Conservation (phyloP, 371 early-diverging fungal genomes). For the Mortierella sp. region DNA sequence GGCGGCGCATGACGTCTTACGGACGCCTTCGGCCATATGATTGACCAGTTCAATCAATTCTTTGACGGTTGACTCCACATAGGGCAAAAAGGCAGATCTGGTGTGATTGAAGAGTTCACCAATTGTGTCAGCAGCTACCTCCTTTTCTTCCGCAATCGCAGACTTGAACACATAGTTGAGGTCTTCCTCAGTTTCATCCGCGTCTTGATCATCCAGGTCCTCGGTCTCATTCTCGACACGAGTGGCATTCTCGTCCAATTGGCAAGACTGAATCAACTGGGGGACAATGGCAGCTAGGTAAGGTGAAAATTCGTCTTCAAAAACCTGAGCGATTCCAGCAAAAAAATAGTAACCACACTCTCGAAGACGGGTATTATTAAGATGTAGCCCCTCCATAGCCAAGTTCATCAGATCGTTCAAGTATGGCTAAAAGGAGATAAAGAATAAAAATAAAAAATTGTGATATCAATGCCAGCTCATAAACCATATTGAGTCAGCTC, state of each 20-base stretch:
- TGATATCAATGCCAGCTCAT: neutral
- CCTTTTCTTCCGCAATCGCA: constrained; percentile 93
- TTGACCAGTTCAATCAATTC: constrained; percentile 72
- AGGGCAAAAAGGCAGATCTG: constrained; percentile 82
- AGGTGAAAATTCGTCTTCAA: constrained; percentile 84
- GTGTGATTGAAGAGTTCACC: constrained; percentile 90
- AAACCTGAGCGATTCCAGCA: constrained; percentile 84
- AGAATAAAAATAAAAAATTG: neutral
- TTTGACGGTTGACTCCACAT: constrained; percentile 78
- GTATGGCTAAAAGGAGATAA: constrained; percentile 64
- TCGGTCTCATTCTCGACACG: constrained; percentile 58
- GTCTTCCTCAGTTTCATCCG: constrained; percentile 71
- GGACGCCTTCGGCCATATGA: constrained; percentile 86
- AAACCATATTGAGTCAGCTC: neutral
- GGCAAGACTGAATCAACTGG: constrained; percentile 79
- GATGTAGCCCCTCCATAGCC: constrained; percentile 82
- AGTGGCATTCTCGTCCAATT: constrained; percentile 67
- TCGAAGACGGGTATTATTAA: constrained; percentile 80
- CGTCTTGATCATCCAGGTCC: constrained; percentile 61
- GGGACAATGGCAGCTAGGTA: constrained; percentile 84
- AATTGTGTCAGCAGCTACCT: constrained; percentile 87
- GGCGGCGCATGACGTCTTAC: constrained; percentile 80
- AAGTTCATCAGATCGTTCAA: constrained; percentile 79
- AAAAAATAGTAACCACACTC: constrained; percentile 92
- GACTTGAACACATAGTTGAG: constrained; percentile 75